Evolutionary conservation across 2,329 filamentous ascomycete species (phyloP).

Genomic region (Alternaria atra): DNA sequence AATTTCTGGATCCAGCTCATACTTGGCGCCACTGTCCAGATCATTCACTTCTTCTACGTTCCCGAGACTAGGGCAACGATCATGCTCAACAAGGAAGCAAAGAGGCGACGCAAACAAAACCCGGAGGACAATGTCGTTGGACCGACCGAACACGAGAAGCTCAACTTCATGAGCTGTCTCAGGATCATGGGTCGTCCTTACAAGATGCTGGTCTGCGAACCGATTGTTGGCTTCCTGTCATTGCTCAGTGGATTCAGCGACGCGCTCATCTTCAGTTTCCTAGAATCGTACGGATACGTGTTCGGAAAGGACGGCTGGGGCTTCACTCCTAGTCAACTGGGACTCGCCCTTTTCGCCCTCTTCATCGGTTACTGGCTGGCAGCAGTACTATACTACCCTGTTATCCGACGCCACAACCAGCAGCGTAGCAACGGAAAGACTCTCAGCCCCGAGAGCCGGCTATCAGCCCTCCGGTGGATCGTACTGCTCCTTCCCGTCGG

Average conservation of each 20-base stretch:
- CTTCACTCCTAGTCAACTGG: slow-evolving; percentile 66
- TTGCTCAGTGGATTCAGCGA: slow-evolving; percentile 78
- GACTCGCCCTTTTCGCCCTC: slow-evolving; percentile 66
- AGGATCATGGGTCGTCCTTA: slow-evolving; percentile 72
- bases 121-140: slow-evolving; percentile 66
- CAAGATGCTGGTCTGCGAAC: slow-evolving; percentile 76
- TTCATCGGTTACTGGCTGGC: slow-evolving; percentile 71
- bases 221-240: slow-evolving; percentile 75
- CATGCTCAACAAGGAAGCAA: slow-evolving; percentile 79
- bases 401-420: slow-evolving; percentile 58
- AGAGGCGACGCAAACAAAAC: slow-evolving; percentile 70
- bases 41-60: slow-evolving; percentile 72
- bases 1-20: slow-evolving; percentile 86
- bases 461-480: slow-evolving; percentile 71
- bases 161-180: slow-evolving; percentile 41
- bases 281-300: slow-evolving; percentile 74
- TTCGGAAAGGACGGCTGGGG: slow-evolving; percentile 68
- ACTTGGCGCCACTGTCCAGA: slow-evolving; percentile 74
- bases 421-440: slow-evolving; percentile 55
- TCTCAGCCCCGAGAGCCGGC: slow-evolving; percentile 69
- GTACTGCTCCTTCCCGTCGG: slow-evolving; percentile 70
- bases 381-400: slow-evolving; percentile 67
- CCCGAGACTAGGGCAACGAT: slow-evolving; percentile 80
- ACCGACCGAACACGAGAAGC: slow-evolving; percentile 66
- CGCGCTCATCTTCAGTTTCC: slow-evolving; percentile 80